Evolutionary conservation across 192 early-diverging fungal species (phyloP), one percentile per base, ranked within the genome.

Genomic region (Backusella macrospora): DNA sequence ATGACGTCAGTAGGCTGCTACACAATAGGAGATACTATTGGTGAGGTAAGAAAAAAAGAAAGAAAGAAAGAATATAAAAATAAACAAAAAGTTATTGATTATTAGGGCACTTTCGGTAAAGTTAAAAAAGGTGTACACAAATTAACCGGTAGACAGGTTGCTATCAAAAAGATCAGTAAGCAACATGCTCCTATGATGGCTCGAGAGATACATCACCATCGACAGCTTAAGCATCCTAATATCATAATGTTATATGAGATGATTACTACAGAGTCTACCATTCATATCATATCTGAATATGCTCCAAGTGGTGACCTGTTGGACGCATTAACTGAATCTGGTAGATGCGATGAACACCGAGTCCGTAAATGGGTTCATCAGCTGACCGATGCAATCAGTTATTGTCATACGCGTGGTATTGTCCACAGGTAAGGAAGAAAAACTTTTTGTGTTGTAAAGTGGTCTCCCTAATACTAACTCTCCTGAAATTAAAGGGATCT

Each of bases 271-370:
- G 92, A 94, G 76, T 85, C 83, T 34, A 82, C 89, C 65, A 94
- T 95, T 69, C 92, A 93, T 76, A 87, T 95, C 74, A 85, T 94
- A n/a, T 87, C 87, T 44, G 94, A 95, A 78, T 94, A 90, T 71
- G 93, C 92, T 67, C 80, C 82, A 18, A 89, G 88, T 49, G 92
- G 92, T 13, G 92, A 94, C 70, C 65, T 89, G 5, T 84, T 85
- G 38, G 84, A 87, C 73, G 79, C 78, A 21, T 73, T 90, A 1
- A 76, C 84, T 29, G 67, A 73, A 21, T 74, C 76, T 72, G 83
- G 86, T 37, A 75, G 81, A 1, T 76, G 76, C 42, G 80, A 76
- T 38, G 86, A 86, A 43, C 59, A 73, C 9, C 71, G 78, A 26
- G 86, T 81, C 2, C 78, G 82, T 45, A 74, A 75, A 71, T 84